Evolutionary conservation across 495 filamentous ascomycete genomes (phyloP), one percentile per base, ranked within the genome.

Genomic region (Lentithecium fluviatile): DNA sequence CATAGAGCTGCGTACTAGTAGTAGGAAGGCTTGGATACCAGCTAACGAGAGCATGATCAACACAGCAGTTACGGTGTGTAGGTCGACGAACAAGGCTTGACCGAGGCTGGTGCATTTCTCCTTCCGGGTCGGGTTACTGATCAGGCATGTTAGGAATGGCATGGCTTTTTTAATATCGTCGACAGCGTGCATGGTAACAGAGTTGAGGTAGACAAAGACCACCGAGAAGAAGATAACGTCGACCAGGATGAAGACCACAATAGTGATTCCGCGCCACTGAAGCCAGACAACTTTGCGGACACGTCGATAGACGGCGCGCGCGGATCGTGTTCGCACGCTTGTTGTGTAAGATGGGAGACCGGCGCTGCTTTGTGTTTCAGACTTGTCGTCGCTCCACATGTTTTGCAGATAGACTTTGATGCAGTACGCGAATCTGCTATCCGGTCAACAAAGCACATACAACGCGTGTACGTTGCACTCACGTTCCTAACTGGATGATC

Each of bases 181-280:
- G 13, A 74, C 71, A 2, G 83, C 83, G 29, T 79, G 70, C 47
- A 81, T 71, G 8, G 87, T 78, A 6, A 87, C 82, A 45, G 81
- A 82, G 72, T 98, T 88, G 64, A 95, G 80, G 67, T 88, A 85
- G 57, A 97, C 84, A 73, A 97, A 97, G 56, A 96, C 81, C 19
- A 95, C 81, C 8, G 91, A 85, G 70, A 97, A 93, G 78, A 95
- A 92, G 62, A 97, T 83, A 45, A 96, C 88, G 71, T 97, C 91
- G 45, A 82, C 81, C 54, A 97, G 79, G 60, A 97, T 95, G 66
- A 96, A 84, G 32, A 92, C 76, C 20, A 96, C 90, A 42, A 97
- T 85, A 24, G 83, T 82, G 45, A 95, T 90, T 47, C 91, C 91
- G 60, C 95, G 81, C 94, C 94, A 98, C 73, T 98, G 94, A 2